phyloP scores from a whole-genome alignment of 2,329 filamentous ascomycete species.

The Xylaria sp. region DNA sequence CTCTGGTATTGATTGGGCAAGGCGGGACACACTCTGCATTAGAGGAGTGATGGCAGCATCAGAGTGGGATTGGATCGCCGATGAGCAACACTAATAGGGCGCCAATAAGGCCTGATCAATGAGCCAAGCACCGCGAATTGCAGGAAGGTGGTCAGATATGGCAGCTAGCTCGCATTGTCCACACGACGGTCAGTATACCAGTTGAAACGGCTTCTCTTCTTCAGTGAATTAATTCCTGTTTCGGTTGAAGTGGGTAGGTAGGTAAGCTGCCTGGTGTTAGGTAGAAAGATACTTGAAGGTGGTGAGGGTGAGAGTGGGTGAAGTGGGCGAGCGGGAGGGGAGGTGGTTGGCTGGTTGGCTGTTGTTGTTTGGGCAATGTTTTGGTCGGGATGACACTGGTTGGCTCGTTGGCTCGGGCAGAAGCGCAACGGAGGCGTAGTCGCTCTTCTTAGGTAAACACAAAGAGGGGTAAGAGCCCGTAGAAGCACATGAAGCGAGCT shows the following conservation, averaged over 20 bases:
- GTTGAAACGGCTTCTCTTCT: background rate
- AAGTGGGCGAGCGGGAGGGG: background rate
- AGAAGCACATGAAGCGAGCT: constrained; percentile 2
- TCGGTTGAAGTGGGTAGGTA: background rate
- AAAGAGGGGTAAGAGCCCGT: background rate
- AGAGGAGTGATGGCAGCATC: constrained; percentile 30
- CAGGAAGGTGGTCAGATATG: constrained; percentile 24
- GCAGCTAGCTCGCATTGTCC: constrained; percentile 15
- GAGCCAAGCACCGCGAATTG: constrained; percentile 22
- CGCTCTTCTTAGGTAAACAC: background rate
- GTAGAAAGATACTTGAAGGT: background rate
- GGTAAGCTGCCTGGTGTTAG: background rate
- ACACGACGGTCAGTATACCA: background rate
- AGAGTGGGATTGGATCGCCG: constrained; percentile 25
- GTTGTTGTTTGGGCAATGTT: background rate
- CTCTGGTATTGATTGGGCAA: constrained; percentile 30
- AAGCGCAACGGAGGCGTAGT: background rate
- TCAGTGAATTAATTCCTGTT: background rate
- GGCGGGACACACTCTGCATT: constrained; percentile 28
- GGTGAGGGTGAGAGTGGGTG: background rate
- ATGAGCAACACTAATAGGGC: constrained; percentile 6
- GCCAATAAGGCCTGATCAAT: background rate
- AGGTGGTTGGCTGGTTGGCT: background rate
- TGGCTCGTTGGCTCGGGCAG: background rate
- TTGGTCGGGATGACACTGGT: background rate